Percentiles rank a stretch among this genome's conserved stretches.
These are phyloP conservation scores for Neurospora sp. DNA, from an alignment of 495 filamentous ascomycete genomes.

Conservation along the genomic window DNA sequence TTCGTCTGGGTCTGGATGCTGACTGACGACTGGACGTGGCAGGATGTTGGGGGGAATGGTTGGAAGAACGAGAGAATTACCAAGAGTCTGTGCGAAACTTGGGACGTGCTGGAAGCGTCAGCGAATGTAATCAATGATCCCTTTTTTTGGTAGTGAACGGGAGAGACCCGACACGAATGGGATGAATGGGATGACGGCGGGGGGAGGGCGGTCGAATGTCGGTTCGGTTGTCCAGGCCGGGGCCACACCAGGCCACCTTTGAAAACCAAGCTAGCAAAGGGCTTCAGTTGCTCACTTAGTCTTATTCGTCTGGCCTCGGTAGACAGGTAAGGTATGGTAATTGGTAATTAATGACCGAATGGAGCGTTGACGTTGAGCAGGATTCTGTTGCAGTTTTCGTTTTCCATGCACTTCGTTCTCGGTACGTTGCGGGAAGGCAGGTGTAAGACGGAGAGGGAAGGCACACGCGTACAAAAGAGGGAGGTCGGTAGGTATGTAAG, in stretches of 20 bases:
- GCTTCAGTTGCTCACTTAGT: not conserved
- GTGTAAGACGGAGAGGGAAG: not conserved
- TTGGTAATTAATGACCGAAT: not conserved
- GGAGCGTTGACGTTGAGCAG: not conserved
- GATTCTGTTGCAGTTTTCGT: not conserved
- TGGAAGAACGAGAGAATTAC: not conserved
- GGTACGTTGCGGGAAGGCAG: not conserved
- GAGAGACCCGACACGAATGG: not conserved
- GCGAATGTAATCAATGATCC: conserved; percentile 1
- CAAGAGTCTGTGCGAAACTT: not conserved
- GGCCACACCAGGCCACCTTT: not conserved
- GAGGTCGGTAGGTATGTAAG: not conserved
- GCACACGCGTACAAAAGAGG: not conserved
- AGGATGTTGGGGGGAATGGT: not conserved
- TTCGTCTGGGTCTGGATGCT: not conserved
- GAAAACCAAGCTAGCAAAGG: not conserved
- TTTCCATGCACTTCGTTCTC: not conserved
- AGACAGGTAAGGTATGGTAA: not conserved
- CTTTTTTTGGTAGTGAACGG: not conserved
- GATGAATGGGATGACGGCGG: not conserved
- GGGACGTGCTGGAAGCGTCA: not conserved
- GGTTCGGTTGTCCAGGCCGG: not conserved
- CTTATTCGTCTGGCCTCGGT: not conserved
- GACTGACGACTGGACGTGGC: not conserved
- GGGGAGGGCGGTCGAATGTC: not conserved